Evolutionary conservation across 202 grass and related monocot genomes (phyloP), one percentile per base, ranked within the genome.

Genomic region (Bolboschoenoplectus hybrid): DNA sequence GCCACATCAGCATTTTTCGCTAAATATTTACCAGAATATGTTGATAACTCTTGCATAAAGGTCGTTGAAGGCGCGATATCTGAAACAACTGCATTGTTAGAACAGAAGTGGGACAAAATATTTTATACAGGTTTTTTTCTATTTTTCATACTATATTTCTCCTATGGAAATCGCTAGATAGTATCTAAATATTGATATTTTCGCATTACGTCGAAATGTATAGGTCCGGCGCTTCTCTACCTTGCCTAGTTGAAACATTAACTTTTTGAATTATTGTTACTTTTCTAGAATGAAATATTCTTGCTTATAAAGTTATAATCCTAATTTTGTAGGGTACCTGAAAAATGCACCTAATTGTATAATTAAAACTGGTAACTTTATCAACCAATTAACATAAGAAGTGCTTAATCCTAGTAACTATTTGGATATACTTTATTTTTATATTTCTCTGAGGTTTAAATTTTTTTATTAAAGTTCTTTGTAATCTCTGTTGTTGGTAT

Each of bases 31-130:
- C 93, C 93, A 36, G 79, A 91, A 65, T 99, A 99, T 79, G 40
- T 97, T 3, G 97, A 99, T 52, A 87, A 67, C 80, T 91, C 90
- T 26, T 94, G 92, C 17, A 89, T 99, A 55, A 97, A 89, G 87
- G 97, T 99, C 74, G 75, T 99, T 6, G 91, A 99, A 87, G 97
- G 93, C 35, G 81, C 80, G 12, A 10, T 94, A 81, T 2, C 65
- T 9, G 97, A 99, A 88, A 97, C 93, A 11, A 88, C 86, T 1
- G 85, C 45, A 45, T 87, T 99, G 8, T 80, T 99, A 75, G 86
- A 92, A 47, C 89, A 97, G 51, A 99, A 88, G 82, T 99, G 93
- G 92, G 97, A 94, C 19, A 99, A 99, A 87, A 99, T 99, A 79
- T 88, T 99, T 35, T 97, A 97, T 85, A 99, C 97, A 90, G 97